Evolutionary conservation across 176 grass and related monocot genomes (phyloP).

Genomic region (Panicum miliaceum): DNA sequence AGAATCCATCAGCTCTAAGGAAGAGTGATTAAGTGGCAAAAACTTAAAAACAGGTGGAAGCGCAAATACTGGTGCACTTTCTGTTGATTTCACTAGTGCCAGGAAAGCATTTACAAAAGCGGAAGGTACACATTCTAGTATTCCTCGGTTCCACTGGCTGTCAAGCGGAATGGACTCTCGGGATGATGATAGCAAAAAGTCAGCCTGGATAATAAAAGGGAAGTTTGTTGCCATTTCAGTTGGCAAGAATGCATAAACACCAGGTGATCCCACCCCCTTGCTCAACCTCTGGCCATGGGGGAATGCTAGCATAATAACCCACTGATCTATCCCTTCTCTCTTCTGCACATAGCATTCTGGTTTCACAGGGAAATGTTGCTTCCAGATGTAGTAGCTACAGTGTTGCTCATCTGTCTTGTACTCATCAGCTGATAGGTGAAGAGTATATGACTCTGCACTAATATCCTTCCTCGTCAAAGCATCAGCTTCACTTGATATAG

Average conservation of each 20-base stretch:
- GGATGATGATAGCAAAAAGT: constrained; percentile 59
- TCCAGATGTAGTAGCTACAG: constrained; percentile 65
- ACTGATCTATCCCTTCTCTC: constrained; percentile 44
- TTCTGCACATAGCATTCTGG: constrained; percentile 33
- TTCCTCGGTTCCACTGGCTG: constrained; percentile 56
- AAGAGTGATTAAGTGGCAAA: constrained; percentile 41
- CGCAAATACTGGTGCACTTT: constrained; percentile 21
- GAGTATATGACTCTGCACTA: constrained; percentile 49
- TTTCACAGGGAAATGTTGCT: constrained; percentile 51
- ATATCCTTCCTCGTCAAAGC: constrained; percentile 44
- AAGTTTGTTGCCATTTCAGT: constrained; percentile 61
- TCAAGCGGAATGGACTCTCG: constrained; percentile 58
- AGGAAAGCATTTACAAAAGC: constrained; percentile 60
- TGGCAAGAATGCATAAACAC: constrained; percentile 63
- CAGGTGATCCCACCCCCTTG: constrained; percentile 30
- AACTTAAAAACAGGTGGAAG: constrained; percentile 60
- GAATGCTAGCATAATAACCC: constrained; percentile 57
- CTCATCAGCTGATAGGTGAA: constrained; percentile 44
- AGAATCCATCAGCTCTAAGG: constrained; percentile 33
- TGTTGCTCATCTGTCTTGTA: constrained; percentile 3
- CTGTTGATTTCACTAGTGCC: constrained; percentile 36
- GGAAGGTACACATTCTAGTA: constrained; percentile 45
- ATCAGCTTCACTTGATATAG: constrained; percentile 54
- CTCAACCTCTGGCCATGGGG: constrained; percentile 48
- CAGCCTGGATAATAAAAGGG: constrained; percentile 65